These are phyloP conservation scores for Xylariaceae sp. DNA, from an alignment of 2,329 filamentous ascomycete genomes.

Conservation along the genomic window DNA sequence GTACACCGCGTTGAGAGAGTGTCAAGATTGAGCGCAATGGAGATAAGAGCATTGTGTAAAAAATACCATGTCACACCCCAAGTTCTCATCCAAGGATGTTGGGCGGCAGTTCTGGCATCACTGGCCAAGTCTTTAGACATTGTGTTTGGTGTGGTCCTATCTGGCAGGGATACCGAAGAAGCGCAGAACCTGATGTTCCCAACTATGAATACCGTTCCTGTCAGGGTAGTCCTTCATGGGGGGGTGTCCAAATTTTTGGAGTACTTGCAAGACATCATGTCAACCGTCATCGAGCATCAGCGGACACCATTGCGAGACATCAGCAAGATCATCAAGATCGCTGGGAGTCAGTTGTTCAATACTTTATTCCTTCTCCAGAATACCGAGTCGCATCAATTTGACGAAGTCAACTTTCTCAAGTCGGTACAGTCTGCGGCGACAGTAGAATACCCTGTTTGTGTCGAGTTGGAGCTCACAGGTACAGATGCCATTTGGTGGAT, in stretches of 20 bases:
- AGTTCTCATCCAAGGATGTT: slow-evolving; percentile 70
- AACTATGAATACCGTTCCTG: slow-evolving; percentile 84
- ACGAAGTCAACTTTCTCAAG: slow-evolving; percentile 44
- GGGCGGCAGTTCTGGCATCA: slow-evolving; percentile 66
- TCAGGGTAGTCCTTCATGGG: slow-evolving; percentile 71
- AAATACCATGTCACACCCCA: slow-evolving; percentile 67
- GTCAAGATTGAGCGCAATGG: slow-evolving; percentile 39
- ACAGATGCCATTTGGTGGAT: slow-evolving; percentile 63
- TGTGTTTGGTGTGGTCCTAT: slow-evolving; percentile 77
- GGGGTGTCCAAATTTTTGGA: slow-evolving; percentile 59
- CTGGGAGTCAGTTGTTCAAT: slow-evolving; percentile 43
- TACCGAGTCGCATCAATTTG: slow-evolving; percentile 9
- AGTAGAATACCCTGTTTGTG: slow-evolving; percentile 77
- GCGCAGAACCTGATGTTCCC: slow-evolving; percentile 72
- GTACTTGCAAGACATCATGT: slow-evolving; percentile 69
- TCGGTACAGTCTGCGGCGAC: slow-evolving; percentile 62
- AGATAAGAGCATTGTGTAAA: slow-evolving; percentile 60
- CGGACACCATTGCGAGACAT: slow-evolving; percentile 73
- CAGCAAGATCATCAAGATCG: slow-evolving; percentile 45
- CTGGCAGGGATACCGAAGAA: slow-evolving; percentile 73
- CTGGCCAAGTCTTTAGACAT: slow-evolving; percentile 65
- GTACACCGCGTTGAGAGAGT: slow-evolving; percentile 41
- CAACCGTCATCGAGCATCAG: slow-evolving; percentile 65
- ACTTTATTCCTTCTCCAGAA: slow-evolving; percentile 55
- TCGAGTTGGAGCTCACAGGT: slow-evolving; percentile 67